A percentile compares a stretch with the other conserved stretches of the same genome.
These are phyloP conservation scores for Trichoderma virens DNA, from an alignment of 495 filamentous ascomycete species.

Conservation along the genomic window DNA sequence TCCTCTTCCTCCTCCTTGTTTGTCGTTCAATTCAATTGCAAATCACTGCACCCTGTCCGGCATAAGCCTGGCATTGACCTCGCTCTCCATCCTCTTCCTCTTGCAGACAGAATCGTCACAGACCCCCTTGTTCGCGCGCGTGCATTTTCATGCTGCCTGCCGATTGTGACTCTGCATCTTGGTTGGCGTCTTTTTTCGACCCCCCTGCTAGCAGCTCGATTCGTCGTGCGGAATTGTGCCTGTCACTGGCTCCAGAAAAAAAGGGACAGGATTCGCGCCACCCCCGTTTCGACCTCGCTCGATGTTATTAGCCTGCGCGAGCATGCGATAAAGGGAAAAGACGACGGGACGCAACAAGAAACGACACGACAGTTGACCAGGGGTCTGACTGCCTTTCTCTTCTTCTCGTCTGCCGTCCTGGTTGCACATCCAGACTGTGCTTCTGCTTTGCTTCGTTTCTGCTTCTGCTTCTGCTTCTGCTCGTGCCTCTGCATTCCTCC, in stretches of 20 bases:
- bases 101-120: too few species aligned
- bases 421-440: neutral
- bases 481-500: neutral
- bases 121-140: too few species aligned
- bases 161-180: too few species aligned
- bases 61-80: too few species aligned
- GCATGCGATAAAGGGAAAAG: slow-evolving; percentile 14
- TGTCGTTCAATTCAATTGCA: slow-evolving; percentile 18
- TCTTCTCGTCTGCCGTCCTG: neutral
- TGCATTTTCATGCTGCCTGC: too few species aligned
- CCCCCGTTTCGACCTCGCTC: neutral
- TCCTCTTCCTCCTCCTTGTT: slow-evolving; percentile 18
- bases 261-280: slow-evolving; percentile 1
- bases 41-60: slow-evolving; percentile 7
- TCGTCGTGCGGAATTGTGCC: neutral
- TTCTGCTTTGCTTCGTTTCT: neutral
- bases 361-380: neutral
- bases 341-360: neutral
- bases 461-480: neutral
- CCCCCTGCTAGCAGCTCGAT: neutral
- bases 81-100: too few species aligned
- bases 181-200: neutral
- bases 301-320: neutral
- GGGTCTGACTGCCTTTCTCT: neutral
- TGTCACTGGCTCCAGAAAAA: neutral